Evolutionary conservation across 208 protist species (phyloP).

Genomic region (Strigomonas galati): DNA sequence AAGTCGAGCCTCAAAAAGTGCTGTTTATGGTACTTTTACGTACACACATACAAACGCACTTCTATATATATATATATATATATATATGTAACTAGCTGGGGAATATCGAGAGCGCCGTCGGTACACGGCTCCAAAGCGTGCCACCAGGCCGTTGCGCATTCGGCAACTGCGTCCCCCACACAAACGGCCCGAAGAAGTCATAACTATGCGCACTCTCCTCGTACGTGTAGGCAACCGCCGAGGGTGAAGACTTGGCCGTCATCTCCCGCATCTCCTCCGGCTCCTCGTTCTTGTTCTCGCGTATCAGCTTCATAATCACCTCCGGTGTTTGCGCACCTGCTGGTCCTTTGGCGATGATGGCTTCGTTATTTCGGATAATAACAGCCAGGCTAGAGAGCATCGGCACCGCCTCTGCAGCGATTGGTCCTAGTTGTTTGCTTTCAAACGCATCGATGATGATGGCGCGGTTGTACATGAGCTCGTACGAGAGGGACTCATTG

Average conservation of each 20-base stretch:
- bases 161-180: conserved; percentile 66
- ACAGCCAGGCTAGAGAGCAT: conserved; percentile 21
- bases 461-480: conserved; percentile 55
- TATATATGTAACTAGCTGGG: conserved; percentile 18
- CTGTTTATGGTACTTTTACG: no score
- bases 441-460: conserved; percentile 21
- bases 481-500: conserved; percentile 79
- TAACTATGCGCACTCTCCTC: conserved; percentile 81
- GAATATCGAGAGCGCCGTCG: conserved; percentile 46
- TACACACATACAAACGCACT: background rate
- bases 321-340: conserved; percentile 12
- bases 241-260: background rate
- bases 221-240: conserved; percentile 56
- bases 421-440: background rate
- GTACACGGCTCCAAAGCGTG: conserved; percentile 45
- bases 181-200: conserved; percentile 82
- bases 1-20: no score
- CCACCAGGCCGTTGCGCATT: conserved; percentile 55
- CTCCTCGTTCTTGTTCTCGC: background rate
- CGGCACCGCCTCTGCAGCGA: conserved; percentile 11
- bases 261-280: conserved; percentile 1
- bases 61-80: background rate
- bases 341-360: conserved; percentile 30
- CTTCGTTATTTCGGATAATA: conserved; percentile 41
- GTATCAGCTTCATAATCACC: conserved; percentile 5